Evolutionary conservation across 192 early-diverging fungal genomes (phyloP).

Genomic region (Coemansia biformis): DNA sequence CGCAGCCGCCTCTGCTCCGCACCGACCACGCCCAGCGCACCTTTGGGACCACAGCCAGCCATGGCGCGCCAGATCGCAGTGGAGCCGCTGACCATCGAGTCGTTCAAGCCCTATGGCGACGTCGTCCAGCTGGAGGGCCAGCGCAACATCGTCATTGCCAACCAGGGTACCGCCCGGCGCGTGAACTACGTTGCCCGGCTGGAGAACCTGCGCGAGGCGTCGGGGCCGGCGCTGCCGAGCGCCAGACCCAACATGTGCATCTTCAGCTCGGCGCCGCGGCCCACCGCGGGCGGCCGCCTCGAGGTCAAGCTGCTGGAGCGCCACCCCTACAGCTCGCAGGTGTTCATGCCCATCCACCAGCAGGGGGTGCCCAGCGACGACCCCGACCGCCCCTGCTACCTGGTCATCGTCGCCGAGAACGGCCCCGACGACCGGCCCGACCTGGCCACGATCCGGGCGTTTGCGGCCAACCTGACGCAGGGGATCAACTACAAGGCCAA

Average conservation of each 20-base stretch:
- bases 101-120: constrained; percentile 68
- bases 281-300: constrained; percentile 47
- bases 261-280: constrained; percentile 51
- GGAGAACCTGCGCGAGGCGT: constrained; percentile 46
- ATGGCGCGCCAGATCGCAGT: constrained; percentile 49
- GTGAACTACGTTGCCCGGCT: constrained; percentile 62
- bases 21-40: neutral
- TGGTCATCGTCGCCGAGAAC: constrained; percentile 79
- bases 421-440: constrained; percentile 67
- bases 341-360: constrained; percentile 74
- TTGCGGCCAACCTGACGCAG: constrained; percentile 64
- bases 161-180: constrained; percentile 73
- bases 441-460: constrained; percentile 65
- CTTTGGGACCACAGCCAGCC: neutral
- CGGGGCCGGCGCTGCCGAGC: constrained; percentile 19
- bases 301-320: constrained; percentile 72
- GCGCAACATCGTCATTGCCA: constrained; percentile 52
- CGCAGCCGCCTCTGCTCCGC: too few relatives aligned
- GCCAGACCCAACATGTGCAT: constrained; percentile 67
- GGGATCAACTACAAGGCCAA: constrained; percentile 78
- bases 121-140: constrained; percentile 59
- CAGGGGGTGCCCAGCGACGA: constrained; percentile 13
- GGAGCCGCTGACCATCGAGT: constrained; percentile 61
- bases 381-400: constrained; percentile 51
- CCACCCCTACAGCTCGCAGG: constrained; percentile 77